Conservation (phyloP, 305 asterid species). For the Fraxinus dipetala region DNA sequence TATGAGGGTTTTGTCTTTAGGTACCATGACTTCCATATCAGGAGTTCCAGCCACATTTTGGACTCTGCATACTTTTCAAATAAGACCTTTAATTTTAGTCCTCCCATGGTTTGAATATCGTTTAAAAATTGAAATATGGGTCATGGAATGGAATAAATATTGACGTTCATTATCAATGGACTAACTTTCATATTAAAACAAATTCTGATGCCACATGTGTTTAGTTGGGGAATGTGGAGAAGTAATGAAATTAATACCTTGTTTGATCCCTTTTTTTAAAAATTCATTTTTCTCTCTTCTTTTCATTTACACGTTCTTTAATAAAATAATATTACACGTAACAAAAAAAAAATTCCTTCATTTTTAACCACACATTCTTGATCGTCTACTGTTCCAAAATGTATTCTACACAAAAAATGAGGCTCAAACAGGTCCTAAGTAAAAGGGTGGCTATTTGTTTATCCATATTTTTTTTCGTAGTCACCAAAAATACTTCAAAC, state of each 20-base stretch:
- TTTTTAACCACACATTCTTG: no score
- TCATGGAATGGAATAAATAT: neutral
- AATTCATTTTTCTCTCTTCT: no score
- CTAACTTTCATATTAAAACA: neutral
- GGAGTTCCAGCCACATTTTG: neutral
- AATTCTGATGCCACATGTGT: neutral
- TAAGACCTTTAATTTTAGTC: neutral
- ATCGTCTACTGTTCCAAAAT: no score
- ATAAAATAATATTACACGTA: no score
- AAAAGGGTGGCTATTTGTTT: neutral
- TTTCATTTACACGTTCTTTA: no score
- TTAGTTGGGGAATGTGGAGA: neutral
- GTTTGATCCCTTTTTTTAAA: neutral
- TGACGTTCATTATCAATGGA: neutral
- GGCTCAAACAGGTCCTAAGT: neutral
- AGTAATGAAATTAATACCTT: neutral
- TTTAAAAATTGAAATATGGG: neutral
- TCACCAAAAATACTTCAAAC: neutral
- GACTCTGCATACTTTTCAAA: neutral
- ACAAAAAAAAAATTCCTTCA: no score
- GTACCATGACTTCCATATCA: neutral
- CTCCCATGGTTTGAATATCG: neutral
- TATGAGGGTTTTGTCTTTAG: neutral
- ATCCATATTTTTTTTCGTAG: neutral
- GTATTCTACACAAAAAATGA: neutral